Evolutionary conservation across 805 yeast species (phyloP).

Genomic region (Kluyveromyces lactis): DNA sequence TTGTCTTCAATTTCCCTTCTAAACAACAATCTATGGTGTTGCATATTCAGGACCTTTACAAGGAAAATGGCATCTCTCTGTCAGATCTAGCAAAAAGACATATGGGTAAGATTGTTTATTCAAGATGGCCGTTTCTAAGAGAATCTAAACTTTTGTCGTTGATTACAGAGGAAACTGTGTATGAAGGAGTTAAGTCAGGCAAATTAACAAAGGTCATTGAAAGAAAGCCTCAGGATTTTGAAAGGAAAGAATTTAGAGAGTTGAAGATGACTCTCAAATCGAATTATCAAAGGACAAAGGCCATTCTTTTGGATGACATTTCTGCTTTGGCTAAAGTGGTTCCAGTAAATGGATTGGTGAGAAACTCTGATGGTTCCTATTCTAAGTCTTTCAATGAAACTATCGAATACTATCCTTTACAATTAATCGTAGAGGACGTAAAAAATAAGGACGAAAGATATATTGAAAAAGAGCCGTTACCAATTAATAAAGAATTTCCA

Average conservation of each 20-base stretch:
- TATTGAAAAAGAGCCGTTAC: constrained; percentile 61
- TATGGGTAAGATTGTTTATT: constrained; percentile 55
- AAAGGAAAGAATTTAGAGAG: constrained; percentile 37
- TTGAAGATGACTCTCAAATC: constrained; percentile 33
- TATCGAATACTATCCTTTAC: constrained; percentile 61
- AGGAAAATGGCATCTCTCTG: constrained; percentile 39
- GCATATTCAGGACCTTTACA: constrained; percentile 46
- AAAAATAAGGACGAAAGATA: constrained; percentile 67
- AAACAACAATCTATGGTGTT: constrained; percentile 75
- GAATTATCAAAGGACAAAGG: constrained; percentile 45
- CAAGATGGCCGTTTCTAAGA: constrained; percentile 84
- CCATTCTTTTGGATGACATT: constrained; percentile 48
- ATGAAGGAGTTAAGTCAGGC: constrained; percentile 19
- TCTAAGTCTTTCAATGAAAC: constrained; percentile 57
- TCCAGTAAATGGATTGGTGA: constrained; percentile 68
- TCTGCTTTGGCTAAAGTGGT: constrained; percentile 60
- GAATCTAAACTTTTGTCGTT: constrained; percentile 69
- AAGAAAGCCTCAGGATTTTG: constrained; percentile 39
- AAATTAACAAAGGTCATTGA: constrained; percentile 24
- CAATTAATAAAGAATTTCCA: constrained; percentile 80
- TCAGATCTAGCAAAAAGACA: constrained; percentile 60
- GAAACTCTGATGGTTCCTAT: constrained; percentile 65
- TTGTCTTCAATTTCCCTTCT: constrained; percentile 79
- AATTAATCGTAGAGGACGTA: constrained; percentile 69
- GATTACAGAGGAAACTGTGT: constrained; percentile 44